These are phyloP conservation scores for Geotrichum macrosporum DNA, from an alignment of 1,139 yeast species.

Conservation along the genomic window DNA sequence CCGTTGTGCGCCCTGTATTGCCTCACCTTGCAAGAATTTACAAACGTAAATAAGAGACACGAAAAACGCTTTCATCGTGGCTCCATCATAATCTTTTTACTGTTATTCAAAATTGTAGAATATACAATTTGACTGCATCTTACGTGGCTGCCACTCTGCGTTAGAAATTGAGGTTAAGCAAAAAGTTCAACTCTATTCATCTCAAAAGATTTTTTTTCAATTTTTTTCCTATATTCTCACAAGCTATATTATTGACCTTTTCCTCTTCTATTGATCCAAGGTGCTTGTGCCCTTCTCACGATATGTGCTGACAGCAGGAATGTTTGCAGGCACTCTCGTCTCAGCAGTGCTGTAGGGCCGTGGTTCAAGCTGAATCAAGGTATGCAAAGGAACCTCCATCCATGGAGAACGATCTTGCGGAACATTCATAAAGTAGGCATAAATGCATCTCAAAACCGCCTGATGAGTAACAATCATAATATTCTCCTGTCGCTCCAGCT, in stretches of 20 bases:
- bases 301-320: slow-evolving; percentile 95
- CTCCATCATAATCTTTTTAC: too few relatives aligned
- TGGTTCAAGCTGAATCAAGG: slow-evolving; percentile 88
- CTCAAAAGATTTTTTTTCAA: neutral
- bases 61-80: too few relatives aligned
- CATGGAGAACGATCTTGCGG: slow-evolving; percentile 97
- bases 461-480: slow-evolving; percentile 95
- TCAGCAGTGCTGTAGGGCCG: slow-evolving; percentile 88
- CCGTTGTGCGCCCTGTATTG: too few relatives aligned
- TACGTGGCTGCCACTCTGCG: too few relatives aligned
- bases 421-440: slow-evolving; percentile 97
- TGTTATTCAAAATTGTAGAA: too few relatives aligned
- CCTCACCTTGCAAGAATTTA: too few relatives aligned
- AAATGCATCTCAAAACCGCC: slow-evolving; percentile 92
- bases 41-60: too few relatives aligned
- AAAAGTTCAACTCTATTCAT: too few relatives aligned
- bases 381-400: slow-evolving; percentile 98
- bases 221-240: neutral
- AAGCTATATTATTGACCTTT: neutral
- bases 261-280: neutral
- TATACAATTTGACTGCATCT: too few relatives aligned
- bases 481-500: slow-evolving; percentile 93
- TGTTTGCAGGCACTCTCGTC: slow-evolving; percentile 85
- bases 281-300: slow-evolving; percentile 68
- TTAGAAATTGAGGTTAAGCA: too few relatives aligned